phyloP scores from a whole-genome alignment of 768 basidiomycete genomes.

The Tulasnella sp. region DNA sequence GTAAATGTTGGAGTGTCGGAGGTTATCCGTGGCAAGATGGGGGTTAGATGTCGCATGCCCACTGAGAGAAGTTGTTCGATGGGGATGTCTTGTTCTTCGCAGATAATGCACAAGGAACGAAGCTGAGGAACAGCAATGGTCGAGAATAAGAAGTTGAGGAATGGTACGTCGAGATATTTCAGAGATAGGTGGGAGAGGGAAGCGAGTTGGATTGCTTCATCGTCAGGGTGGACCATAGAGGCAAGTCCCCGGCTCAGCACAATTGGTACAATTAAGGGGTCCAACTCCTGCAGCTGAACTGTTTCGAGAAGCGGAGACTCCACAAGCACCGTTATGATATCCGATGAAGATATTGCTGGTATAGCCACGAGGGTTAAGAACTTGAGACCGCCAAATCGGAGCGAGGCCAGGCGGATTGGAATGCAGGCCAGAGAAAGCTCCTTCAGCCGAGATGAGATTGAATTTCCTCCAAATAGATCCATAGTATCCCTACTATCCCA shows the following conservation, averaged over 20 bases:
- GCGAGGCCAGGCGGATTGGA: not conserved
- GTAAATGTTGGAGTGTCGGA: not conserved
- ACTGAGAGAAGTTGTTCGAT: not conserved
- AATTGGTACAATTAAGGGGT: not conserved
- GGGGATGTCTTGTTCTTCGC: not conserved
- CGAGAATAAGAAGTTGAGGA: not conserved
- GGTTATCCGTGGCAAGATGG: not conserved
- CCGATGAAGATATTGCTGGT: not conserved
- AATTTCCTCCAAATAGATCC: not conserved
- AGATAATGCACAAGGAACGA: not conserved
- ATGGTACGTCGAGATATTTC: not conserved
- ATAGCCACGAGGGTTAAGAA: not conserved
- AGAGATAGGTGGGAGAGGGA: not conserved
- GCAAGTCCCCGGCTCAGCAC: not conserved
- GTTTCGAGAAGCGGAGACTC: not conserved
- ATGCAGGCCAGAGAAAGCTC: not conserved
- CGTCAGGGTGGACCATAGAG: not conserved
- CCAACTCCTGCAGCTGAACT: not conserved
- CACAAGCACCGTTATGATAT: not conserved
- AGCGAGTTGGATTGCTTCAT: not conserved
- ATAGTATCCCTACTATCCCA: not conserved
- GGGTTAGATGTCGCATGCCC: not conserved
- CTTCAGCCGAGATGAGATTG: not conserved
- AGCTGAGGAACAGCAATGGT: not conserved
- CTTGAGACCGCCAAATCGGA: not conserved